Evolutionary conservation across 805 yeast species (phyloP), one percentile per base, ranked within the genome.

Genomic region (Soucietia sequanensis): DNA sequence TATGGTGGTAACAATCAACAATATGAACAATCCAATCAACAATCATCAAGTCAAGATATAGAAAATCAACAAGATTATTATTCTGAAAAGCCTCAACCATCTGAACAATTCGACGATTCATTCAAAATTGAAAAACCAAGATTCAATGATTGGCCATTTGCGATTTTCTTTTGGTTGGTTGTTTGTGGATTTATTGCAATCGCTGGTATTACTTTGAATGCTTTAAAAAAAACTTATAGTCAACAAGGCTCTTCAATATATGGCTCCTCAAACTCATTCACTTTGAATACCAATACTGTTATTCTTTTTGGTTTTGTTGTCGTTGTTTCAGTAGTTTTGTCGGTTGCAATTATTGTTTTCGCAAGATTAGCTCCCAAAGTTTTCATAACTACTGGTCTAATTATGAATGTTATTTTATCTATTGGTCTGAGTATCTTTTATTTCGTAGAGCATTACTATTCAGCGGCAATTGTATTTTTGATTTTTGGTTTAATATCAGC

Each of bases 361-460:
- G 95, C 95, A 4, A 65, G 89, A 46, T 41, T 72, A 41, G 75
- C 74, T 30, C 87, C 96, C 6, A 65, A 71, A 33, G 62, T 70
- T 35, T 88, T 88, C 57, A 84, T 88, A 46, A 72, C 74, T 35
- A 58, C 78, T 17, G 85, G 95, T 2, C 72, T 88, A 43, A 66
- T 84, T 21, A 60, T 81, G 31, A 86, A 86, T 51, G 68, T 86
- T 9, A 47, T 79, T 2, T 58, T 85, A 38, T 87, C 91, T 3
- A 48, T 87, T 18, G 95, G 84, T 12, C 80, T 95, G 5, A 77
- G 88, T 4, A 80, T 89, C 46, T 81, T 77, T 59, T 85, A 84
- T 52, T 70, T 89, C 48, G 80, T 72, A 1, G 69, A 74, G 45
- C 65, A 70, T 21, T 84, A 85, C 58, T 87, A 81, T 68, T 80